Base-by-base conservation (phyloP, 192 early-diverging fungal species). In the Mortierella claussenii region DNA sequence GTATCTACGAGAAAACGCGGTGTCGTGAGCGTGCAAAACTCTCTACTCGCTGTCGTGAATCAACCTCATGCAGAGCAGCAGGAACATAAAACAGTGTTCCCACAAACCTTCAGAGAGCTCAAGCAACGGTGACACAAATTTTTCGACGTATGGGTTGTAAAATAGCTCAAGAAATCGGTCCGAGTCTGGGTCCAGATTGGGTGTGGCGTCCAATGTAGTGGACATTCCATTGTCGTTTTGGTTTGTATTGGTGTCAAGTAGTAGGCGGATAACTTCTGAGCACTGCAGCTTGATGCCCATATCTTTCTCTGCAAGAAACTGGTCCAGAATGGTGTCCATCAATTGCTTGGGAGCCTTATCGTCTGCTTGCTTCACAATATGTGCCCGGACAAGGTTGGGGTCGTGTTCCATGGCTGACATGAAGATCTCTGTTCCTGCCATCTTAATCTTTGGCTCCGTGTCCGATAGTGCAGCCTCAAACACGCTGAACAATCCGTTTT, bases 141-240 rank as follows among this genome's bases (percentile, higher is more conserved):
- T 81, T 24, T 37, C 63, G 13, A 87, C 47, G 56, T 89, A 89
- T 0, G 80, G 71, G 20, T 89, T 85, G 80, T 96, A 97, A 78
- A 97, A 96, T 27, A 92, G 55, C 6, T 83, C 73, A 49, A 97
- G 69, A 53, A 96, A 96, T n/a, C 86, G 84, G 34, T 96, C 89
- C 3, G 83, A 78, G 12, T 93, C 91, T 10, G 82, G 79, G 45
- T 89, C 88, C 32, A 53, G 17, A 45, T 55, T 67, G 8, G 64
- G 58, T 13, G 36, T 70, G 27, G 23, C 33, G 8, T 67, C 58
- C 28, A 67, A 7, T 44, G 67, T 36, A 37, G 68, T 28, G 47
- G 79, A 61, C 48, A 78, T 71, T 12, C 79, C 57, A 18, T 34
- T 68, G 20, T 81, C 74, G 30, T 55, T 59, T 68, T 60, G 59